Conservation (phyloP, 371 early-diverging fungal species). For the Apophysomyces sp. region DNA sequence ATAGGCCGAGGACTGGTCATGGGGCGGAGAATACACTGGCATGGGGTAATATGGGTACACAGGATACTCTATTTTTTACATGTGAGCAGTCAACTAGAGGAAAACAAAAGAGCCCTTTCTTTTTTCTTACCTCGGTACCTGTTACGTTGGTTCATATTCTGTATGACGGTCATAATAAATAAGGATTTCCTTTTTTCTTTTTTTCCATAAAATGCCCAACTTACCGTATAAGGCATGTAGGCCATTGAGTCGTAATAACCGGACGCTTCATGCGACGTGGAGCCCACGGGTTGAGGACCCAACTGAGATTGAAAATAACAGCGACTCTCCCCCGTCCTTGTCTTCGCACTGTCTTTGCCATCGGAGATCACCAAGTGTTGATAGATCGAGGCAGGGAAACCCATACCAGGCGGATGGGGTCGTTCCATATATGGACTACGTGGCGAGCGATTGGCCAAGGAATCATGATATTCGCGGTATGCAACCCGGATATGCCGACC, state of each 20-base stretch:
- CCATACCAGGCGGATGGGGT: constrained; percentile 22
- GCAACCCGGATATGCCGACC: constrained; percentile 10
- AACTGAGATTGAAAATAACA: background rate
- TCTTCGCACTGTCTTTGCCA: background rate
- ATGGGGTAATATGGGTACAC: constrained; percentile 4
- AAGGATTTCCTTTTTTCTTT: too few relatives aligned
- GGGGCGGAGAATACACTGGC: constrained; percentile 3
- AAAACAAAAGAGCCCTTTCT: background rate
- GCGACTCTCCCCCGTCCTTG: background rate
- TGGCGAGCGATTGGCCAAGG: background rate
- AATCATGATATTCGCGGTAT: constrained; percentile 13
- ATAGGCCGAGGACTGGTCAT: background rate
- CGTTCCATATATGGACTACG: constrained; percentile 3
- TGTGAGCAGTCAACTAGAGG: background rate
- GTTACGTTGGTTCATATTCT: background rate
- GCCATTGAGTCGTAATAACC: background rate
- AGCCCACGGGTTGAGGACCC: background rate
- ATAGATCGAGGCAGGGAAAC: constrained; percentile 15
- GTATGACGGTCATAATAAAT: too few relatives aligned
- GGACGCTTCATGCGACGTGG: background rate
- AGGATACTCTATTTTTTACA: background rate
- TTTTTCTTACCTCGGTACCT: background rate
- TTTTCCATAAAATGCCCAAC: too few relatives aligned
- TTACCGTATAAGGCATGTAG: background rate
- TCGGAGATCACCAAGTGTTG: background rate